phyloP scores from a whole-genome alignment of 106 monocot genomes.

The Iris macrosiphon region DNA sequence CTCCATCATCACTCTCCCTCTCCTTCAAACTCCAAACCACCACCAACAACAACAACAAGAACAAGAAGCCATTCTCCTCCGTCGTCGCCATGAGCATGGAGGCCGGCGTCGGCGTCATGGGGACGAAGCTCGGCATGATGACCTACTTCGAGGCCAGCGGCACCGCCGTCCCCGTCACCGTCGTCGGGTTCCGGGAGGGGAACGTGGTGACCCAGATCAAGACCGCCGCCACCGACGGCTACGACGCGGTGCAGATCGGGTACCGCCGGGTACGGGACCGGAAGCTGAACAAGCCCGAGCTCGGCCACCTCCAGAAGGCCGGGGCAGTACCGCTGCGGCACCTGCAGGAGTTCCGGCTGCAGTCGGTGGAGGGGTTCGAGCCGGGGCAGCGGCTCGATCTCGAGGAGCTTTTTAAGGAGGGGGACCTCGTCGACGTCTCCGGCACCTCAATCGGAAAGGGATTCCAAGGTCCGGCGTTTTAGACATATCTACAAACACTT shows the following conservation, averaged over 20 bases:
- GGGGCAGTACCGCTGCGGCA: conserved; percentile 79
- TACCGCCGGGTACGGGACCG: conserved; percentile 79
- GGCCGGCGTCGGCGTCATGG: conserved; percentile 90
- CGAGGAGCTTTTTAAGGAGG: conserved; percentile 82
- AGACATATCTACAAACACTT: not conserved
- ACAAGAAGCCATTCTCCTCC: too few species aligned
- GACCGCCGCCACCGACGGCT: conserved; percentile 83
- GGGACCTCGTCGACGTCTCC: conserved; percentile 87
- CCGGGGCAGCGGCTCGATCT: conserved; percentile 60
- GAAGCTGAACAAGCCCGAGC: conserved; percentile 87
- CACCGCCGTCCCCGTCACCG: conserved; percentile 83
- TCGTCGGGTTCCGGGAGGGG: conserved; percentile 94
- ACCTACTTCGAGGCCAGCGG: conserved; percentile 79
- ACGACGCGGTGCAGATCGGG: conserved; percentile 91
- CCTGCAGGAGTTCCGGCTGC: conserved; percentile 86
- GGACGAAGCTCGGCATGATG: conserved; percentile 98
- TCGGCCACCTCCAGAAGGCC: conserved; percentile 83
- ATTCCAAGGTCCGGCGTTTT: conserved; percentile 62
- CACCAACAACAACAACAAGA: too few species aligned
- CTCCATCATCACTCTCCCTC: too few species aligned
- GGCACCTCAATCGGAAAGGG: conserved; percentile 89
- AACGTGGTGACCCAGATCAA: conserved; percentile 98
- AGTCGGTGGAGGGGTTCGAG: conserved; percentile 67
- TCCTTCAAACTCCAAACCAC: too few species aligned
- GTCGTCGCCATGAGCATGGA: conserved; percentile 51